phyloP scores from a whole-genome alignment of 225 moss, liverwort and hornwort genomes.

The Rhytidiadelphus loreus region DNA sequence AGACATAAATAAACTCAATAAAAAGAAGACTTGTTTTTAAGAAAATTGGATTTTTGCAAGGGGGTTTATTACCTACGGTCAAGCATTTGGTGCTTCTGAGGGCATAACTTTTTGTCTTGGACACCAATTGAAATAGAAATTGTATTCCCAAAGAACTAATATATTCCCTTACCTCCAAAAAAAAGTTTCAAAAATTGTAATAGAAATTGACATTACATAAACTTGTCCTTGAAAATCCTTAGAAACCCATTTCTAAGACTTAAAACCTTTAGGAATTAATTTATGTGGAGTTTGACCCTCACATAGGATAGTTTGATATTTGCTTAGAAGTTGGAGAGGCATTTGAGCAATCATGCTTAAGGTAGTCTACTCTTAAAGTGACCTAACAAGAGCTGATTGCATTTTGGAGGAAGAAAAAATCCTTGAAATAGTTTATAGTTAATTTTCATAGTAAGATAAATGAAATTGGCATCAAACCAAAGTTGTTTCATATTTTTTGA shows the following conservation, averaged over 20 bases:
- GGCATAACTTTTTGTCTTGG: not conserved
- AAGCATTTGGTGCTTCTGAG: no score
- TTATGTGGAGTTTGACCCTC: not conserved
- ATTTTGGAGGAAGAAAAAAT: no score
- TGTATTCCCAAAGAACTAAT: not conserved
- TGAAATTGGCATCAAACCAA: no score
- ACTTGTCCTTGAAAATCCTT: rapidly evolving
- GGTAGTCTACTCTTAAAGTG: no score
- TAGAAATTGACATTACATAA: not conserved
- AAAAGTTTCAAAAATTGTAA: not conserved
- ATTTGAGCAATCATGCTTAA: not conserved
- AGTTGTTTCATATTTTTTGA: no score
- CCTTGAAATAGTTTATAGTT: no score
- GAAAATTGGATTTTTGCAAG: no score
- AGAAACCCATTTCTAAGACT: not conserved
- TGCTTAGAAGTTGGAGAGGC: not conserved
- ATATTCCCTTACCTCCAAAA: not conserved
- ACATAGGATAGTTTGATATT: not conserved
- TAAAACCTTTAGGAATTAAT: not conserved
- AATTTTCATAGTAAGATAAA: no score
- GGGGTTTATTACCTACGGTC: no score
- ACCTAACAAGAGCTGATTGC: no score
- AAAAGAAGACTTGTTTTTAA: not conserved
- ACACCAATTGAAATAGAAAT: not conserved
- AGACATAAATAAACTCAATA: not conserved